These are phyloP conservation scores for Penicillium palitans DNA, from an alignment of 2,329 filamentous ascomycete species.

Conservation along the genomic window DNA sequence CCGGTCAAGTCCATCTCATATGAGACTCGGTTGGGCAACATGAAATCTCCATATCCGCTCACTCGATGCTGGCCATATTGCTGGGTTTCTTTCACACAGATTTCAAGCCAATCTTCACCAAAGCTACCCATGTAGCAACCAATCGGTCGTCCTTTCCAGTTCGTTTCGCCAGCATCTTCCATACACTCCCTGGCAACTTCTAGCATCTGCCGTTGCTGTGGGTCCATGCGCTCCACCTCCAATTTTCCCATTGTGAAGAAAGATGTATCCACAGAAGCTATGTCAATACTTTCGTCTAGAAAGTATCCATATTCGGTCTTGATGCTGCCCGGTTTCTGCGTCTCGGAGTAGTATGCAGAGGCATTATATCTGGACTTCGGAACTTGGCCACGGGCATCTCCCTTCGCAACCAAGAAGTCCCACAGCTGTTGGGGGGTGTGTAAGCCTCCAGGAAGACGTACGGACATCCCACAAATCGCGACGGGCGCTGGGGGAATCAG, in stretches of 20 bases:
- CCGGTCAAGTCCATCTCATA: slow-evolving; percentile 31
- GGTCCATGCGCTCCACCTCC: slow-evolving; percentile 27
- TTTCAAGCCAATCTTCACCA: slow-evolving; percentile 18
- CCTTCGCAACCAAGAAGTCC: slow-evolving; percentile 15
- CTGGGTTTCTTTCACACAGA: slow-evolving; percentile 8
- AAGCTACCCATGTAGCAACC: slow-evolving; percentile 20
- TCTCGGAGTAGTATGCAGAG: slow-evolving; percentile 21
- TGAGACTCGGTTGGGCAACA: slow-evolving; percentile 31
- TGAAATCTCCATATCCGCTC: slow-evolving; percentile 21
- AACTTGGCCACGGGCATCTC: slow-evolving; percentile 14
- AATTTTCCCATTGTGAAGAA: slow-evolving; percentile 25
- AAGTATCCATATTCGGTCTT: slow-evolving; percentile 20
- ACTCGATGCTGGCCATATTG: slow-evolving; percentile 14
- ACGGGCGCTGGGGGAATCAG: slow-evolving; percentile 1
- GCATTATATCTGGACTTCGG: slow-evolving; percentile 28
- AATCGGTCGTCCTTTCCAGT: slow-evolving; percentile 28
- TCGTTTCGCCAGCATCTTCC: slow-evolving; percentile 27
- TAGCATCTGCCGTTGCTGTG: slow-evolving; percentile 30
- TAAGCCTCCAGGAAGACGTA: slow-evolving; percentile 18
- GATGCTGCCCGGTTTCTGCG: slow-evolving; percentile 4
- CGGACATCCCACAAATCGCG: slow-evolving; percentile 17
- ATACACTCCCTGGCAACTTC: slow-evolving; percentile 31
- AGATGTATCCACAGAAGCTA: slow-evolving; percentile 24
- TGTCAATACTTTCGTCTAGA: slow-evolving; percentile 23
- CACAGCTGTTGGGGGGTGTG: slow-evolving; percentile 16